Evolutionary conservation across 2,329 filamentous ascomycete genomes (phyloP).

Genomic region (Emydomyces testavorans): DNA sequence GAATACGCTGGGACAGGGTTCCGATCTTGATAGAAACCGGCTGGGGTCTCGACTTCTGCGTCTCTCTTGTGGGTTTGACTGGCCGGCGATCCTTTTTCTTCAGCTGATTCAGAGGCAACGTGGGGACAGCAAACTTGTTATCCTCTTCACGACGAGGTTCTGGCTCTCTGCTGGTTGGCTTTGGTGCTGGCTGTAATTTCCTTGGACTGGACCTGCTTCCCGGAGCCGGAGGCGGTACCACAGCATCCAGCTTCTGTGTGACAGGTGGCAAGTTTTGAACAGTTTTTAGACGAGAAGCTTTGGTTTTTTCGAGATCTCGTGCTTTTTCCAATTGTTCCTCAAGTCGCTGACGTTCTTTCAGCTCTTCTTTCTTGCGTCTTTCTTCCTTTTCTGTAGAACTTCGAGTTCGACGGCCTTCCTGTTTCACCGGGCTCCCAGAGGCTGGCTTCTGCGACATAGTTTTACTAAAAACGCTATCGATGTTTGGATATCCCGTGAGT

Average conservation of each 20-base stretch:
- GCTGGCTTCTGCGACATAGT: conserved; percentile 19
- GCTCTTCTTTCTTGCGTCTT: conserved; percentile 26
- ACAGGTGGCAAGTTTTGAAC: conserved; percentile 26
- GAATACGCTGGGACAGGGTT: conserved; percentile 38
- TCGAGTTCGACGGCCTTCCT: conserved; percentile 41
- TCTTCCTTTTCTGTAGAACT: conserved; percentile 48
- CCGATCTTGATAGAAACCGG: conserved; percentile 41
- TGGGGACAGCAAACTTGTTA: conserved; percentile 22
- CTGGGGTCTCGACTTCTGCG: conserved; percentile 37
- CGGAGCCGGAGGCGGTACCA: conserved; percentile 12
- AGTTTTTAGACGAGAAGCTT: conserved; percentile 24
- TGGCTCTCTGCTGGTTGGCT: conserved; percentile 23
- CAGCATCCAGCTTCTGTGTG: conserved; percentile 27
- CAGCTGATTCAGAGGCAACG: conserved; percentile 19
- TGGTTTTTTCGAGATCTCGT: conserved; percentile 28
- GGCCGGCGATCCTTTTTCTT: conserved; percentile 34
- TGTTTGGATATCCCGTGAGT: conserved; percentile 21
- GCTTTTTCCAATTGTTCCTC: conserved; percentile 29
- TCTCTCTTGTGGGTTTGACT: conserved; percentile 35
- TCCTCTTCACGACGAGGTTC: conserved; percentile 23
- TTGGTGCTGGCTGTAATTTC: conserved; percentile 20
- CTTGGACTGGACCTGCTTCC: conserved; percentile 20
- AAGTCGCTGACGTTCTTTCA: conserved; percentile 19
- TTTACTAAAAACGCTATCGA: conserved; percentile 17
- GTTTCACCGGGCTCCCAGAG: conserved; percentile 25